These are phyloP conservation scores for Aspergillus caelatus DNA, from an alignment of 2,329 filamentous ascomycete genomes.

Conservation along the genomic window DNA sequence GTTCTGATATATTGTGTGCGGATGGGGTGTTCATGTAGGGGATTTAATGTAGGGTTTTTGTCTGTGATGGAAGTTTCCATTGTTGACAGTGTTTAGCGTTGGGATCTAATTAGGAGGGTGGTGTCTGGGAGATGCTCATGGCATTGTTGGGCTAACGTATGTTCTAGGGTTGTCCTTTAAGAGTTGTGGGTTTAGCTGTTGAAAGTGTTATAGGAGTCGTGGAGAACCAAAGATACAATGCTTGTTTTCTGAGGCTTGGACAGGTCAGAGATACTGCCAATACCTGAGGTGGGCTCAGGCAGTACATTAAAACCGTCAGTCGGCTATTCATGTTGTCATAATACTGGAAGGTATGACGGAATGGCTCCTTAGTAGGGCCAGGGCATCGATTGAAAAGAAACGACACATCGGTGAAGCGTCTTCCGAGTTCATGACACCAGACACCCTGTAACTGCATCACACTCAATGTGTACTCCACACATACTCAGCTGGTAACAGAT, in stretches of 20 bases:
- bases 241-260: background rate
- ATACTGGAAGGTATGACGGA: background rate
- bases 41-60: background rate
- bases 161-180: background rate
- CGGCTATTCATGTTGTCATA: background rate
- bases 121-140: background rate
- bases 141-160: background rate
- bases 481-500: background rate
- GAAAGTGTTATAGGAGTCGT: background rate
- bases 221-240: background rate
- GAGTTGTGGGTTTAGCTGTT: background rate
- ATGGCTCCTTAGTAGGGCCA: background rate
- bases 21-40: background rate
- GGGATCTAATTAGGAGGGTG: background rate
- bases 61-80: background rate
- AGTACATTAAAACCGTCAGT: background rate
- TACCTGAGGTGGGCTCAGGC: background rate
- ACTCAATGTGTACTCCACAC: background rate
- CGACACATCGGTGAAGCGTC: background rate
- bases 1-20: background rate
- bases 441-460: background rate
- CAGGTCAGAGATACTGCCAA: background rate
- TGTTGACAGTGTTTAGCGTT: too few relatives aligned
- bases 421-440: background rate
- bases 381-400: background rate